Evolutionary conservation across 495 filamentous ascomycete species (phyloP).

Genomic region (Schizothecium vesticola): DNA sequence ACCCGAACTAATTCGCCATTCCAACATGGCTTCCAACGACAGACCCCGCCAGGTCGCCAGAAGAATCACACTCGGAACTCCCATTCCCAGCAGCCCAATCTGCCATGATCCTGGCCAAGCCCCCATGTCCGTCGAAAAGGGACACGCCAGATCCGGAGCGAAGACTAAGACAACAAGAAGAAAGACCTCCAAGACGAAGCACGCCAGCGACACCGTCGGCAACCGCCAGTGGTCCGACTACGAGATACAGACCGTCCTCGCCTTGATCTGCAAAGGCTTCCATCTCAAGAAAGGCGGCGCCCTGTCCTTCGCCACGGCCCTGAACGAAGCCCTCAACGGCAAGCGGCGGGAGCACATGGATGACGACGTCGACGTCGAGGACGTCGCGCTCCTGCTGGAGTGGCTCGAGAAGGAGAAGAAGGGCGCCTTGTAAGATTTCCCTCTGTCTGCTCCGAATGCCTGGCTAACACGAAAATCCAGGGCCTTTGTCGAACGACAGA

Average conservation of each 20-base stretch:
- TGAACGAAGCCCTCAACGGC: constrained; percentile 14
- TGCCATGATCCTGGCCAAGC: no score
- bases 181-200: not conserved
- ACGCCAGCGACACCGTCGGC: not conserved
- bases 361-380: constrained; percentile 7
- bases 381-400: constrained; percentile 6
- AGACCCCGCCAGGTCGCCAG: not conserved
- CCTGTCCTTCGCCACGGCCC: constrained; percentile 1
- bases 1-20: no score
- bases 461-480: not conserved
- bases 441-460: not conserved
- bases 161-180: not conserved
- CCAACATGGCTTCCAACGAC: not conserved
- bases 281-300: constrained; percentile 1
- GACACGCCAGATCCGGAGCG: not conserved
- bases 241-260: constrained; percentile 9
- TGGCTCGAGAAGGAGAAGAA: constrained; percentile 6
- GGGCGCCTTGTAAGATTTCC: not conserved
- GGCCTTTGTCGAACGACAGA: constrained; percentile 9
- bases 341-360: not conserved
- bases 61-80: not conserved
- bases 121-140: no score
- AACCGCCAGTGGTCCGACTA: constrained; percentile 8
- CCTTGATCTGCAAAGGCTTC: constrained; percentile 10
- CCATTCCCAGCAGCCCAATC: not conserved